Evolutionary conservation across 805 yeast species (phyloP).

Genomic region (Wickerhamomyces xylosicus): DNA sequence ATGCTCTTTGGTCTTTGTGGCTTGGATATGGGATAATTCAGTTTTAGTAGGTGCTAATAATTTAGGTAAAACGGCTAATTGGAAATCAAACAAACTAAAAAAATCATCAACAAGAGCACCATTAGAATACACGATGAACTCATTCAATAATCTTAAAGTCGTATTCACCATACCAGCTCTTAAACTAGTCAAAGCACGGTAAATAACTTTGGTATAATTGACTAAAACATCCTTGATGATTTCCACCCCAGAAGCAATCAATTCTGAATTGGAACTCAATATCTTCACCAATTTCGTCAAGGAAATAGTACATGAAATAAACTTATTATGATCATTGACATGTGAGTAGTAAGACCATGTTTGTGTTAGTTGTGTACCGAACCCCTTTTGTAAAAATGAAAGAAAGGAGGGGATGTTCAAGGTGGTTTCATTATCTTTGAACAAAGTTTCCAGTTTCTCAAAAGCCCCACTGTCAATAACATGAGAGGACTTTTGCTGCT

Average conservation of each 20-base stretch:
- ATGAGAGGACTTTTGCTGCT: no score
- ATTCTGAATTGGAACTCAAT: constrained; percentile 6
- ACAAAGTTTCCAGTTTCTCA: constrained; percentile 10
- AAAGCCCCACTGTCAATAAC: constrained; percentile 9
- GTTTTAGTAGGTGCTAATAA: constrained; percentile 42
- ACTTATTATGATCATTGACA: constrained; percentile 39
- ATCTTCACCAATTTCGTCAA: constrained; percentile 27
- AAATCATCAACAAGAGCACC: constrained; percentile 47
- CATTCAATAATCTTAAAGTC: constrained; percentile 42
- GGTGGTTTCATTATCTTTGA: constrained; percentile 2
- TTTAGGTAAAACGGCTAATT: constrained; percentile 50
- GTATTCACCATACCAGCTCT: constrained; percentile 55
- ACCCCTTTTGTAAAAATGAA: constrained; percentile 25
- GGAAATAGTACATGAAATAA: constrained; percentile 32
- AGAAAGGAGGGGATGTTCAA: constrained; percentile 13
- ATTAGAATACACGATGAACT: constrained; percentile 37
- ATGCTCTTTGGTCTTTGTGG: constrained; percentile 24
- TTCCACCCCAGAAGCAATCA: constrained; percentile 21
- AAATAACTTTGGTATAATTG: constrained; percentile 50
- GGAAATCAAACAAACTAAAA: constrained; percentile 56
- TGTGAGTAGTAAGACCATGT: constrained; percentile 38
- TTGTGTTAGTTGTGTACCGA: constrained; percentile 27
- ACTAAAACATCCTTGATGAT: constrained; percentile 44
- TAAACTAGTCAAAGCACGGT: constrained; percentile 51
- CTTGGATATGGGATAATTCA: constrained; percentile 30